A percentile compares a stretch with the other conserved stretches of the same genome.
Evolutionary conservation across 768 basidiomycete genomes (phyloP).

Genomic region (Gyrodon lividus): DNA sequence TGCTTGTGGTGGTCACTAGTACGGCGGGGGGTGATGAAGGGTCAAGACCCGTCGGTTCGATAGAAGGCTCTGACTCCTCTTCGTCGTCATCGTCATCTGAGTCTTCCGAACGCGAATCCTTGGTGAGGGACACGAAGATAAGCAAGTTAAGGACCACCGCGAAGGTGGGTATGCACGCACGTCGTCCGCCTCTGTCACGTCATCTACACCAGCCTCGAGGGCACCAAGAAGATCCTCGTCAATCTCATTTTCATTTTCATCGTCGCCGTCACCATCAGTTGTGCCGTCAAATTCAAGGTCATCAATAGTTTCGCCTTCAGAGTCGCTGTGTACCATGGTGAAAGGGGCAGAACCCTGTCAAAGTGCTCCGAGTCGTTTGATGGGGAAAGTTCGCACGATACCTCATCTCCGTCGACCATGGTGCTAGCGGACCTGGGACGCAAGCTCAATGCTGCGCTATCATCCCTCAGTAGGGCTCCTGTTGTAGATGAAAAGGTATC

Average conservation of each 20-base stretch:
- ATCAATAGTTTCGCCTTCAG: conserved; percentile 62
- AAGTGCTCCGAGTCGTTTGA: not conserved
- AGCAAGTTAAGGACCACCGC: not conserved
- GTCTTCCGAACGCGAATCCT: conserved; percentile 63
- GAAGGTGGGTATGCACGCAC: conserved; percentile 40
- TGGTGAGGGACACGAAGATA: conserved; percentile 7
- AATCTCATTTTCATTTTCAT: conserved; percentile 47
- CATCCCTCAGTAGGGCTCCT: conserved; percentile 81
- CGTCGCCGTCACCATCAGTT: conserved; percentile 46
- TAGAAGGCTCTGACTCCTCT: conserved; percentile 42
- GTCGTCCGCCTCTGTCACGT: conserved; percentile 69
- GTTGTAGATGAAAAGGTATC: conserved; percentile 89
- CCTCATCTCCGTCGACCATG: conserved; percentile 50
- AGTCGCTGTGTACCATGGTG: conserved; percentile 55
- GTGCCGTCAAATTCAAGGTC: conserved; percentile 53
- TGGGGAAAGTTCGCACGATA: conserved; percentile 30
- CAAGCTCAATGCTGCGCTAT: conserved; percentile 90
- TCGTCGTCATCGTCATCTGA: conserved; percentile 58
- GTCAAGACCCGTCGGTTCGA: conserved; percentile 32
- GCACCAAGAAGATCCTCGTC: conserved; percentile 64
- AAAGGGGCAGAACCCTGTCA: conserved; percentile 1
- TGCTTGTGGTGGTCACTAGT: conserved; percentile 21
- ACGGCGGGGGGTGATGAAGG: conserved; percentile 30
- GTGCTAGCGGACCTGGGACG: conserved; percentile 95
- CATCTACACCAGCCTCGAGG: conserved; percentile 54